These are phyloP conservation scores for Neurospora sp. DNA, from an alignment of 495 filamentous ascomycete genomes.

Conservation along the genomic window DNA sequence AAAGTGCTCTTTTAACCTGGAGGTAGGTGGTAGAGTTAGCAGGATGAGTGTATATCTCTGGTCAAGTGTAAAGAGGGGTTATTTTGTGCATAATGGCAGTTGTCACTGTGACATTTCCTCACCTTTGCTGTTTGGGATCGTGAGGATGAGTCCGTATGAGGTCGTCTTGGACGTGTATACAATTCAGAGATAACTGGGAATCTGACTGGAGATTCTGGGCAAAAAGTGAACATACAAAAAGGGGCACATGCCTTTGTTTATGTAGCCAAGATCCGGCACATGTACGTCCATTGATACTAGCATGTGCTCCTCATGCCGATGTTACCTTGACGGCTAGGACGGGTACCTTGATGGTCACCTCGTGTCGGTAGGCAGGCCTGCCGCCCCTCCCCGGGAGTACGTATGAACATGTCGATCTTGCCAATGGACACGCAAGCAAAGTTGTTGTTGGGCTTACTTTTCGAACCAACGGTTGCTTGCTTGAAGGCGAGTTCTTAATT, in stretches of 20 bases:
- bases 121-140: background rate
- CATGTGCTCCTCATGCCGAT: background rate
- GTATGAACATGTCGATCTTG: background rate
- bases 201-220: no score
- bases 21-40: background rate
- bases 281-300: background rate
- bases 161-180: background rate
- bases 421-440: background rate
- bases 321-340: background rate
- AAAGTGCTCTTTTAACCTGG: background rate
- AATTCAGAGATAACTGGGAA: no score
- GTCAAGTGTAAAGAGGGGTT: background rate
- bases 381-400: background rate
- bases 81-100: background rate
- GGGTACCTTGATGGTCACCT: slow-evolving; percentile 8
- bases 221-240: background rate
- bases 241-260: background rate
- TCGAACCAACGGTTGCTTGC: background rate
- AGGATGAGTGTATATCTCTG: background rate
- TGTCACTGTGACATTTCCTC: background rate
- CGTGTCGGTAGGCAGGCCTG: background rate
- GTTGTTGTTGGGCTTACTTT: background rate
- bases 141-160: no score
- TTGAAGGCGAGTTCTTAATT: background rate
- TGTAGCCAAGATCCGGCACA: background rate